Base-by-base conservation (phyloP, 2,329 filamentous ascomycete genomes). In the Emericellopsis cladophorae region DNA sequence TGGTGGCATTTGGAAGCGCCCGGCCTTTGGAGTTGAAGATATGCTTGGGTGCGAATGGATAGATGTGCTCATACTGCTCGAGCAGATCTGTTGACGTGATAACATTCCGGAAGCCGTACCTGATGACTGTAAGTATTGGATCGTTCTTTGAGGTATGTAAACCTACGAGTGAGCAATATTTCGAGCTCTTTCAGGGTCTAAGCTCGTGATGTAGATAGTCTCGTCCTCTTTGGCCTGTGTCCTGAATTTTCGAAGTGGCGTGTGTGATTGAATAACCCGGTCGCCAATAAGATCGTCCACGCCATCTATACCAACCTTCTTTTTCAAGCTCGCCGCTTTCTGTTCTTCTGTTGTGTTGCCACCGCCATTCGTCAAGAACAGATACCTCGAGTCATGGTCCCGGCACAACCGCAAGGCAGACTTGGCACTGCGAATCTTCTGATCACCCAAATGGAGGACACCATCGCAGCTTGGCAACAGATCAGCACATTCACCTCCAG, bases 301-400 rank as follows among this genome's bases (percentile, higher is more conserved):
- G n/a, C 51, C 48, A 7, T 48, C 43, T 2, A 62, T 44, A 4
- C 53, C 48, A 2, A 64, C 51, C 5, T 59, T 50, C 41, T 58
- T 52, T 23, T 52, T 50, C 29, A 64, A 42, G 4, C 60, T 61
- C 2, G 51, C 52, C 10, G 48, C 57, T 42, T 63, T 63, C 34
- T 51, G 54, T 15, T 54, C 47, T 61, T 96, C 90, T 46, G 79
- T 76, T 54, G 83, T 87, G 38, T 42, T 42, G 43, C 92, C 92
- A 34, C 92, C 92, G 50, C 92, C 92, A 61, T 98, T 98, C 44
- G 92, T 98, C 46, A 98, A 71, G 29, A 98, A 76, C 52, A 98
- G 90, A 64, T 94, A 96, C 11, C 89, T 89, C 36, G 95, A 86
- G 37, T 75, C 70, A 53, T 88, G 72, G 37, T 72, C 63, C 50